Evolutionary conservation across 176 grass and related monocot genomes (phyloP).

Genomic region (Triticum timopheevii): DNA sequence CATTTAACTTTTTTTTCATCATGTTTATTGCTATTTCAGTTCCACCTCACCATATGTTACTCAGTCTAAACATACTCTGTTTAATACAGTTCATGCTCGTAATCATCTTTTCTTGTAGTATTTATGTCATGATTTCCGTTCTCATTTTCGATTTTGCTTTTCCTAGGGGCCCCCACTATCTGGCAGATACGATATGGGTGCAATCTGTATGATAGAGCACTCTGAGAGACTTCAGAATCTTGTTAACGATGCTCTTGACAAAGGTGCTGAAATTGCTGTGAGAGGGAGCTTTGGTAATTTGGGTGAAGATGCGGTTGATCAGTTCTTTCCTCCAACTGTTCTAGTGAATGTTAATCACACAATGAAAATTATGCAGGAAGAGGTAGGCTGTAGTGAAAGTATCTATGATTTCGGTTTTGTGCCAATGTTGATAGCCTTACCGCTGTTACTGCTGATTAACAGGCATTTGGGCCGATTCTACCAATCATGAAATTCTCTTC

Average conservation of each 20-base stretch:
- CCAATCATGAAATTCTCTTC: slow-evolving; percentile 93
- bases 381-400: slow-evolving; percentile 48
- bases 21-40: slow-evolving; percentile 7
- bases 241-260: slow-evolving; percentile 81
- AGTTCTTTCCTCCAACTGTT: slow-evolving; percentile 94
- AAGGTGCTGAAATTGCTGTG: slow-evolving; percentile 84
- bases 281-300: slow-evolving; percentile 89
- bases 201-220: slow-evolving; percentile 95
- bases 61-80: background rate
- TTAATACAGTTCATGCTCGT: background rate
- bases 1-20: background rate
- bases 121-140: slow-evolving; percentile 4
- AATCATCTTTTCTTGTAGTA: background rate
- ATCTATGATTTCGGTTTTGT: background rate
- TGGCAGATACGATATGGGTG: slow-evolving; percentile 97
- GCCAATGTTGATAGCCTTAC: background rate
- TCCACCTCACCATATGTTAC: background rate
- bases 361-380: slow-evolving; percentile 99
- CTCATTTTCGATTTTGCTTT: background rate
- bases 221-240: slow-evolving; percentile 91
- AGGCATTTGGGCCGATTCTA: slow-evolving; percentile 93
- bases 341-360: slow-evolving; percentile 91
- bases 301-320: slow-evolving; percentile 90
- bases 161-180: slow-evolving; percentile 70
- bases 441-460: slow-evolving; percentile 15